phyloP scores from a whole-genome alignment of 352 stramenopile species.

The Globisporangium emineosum region DNA sequence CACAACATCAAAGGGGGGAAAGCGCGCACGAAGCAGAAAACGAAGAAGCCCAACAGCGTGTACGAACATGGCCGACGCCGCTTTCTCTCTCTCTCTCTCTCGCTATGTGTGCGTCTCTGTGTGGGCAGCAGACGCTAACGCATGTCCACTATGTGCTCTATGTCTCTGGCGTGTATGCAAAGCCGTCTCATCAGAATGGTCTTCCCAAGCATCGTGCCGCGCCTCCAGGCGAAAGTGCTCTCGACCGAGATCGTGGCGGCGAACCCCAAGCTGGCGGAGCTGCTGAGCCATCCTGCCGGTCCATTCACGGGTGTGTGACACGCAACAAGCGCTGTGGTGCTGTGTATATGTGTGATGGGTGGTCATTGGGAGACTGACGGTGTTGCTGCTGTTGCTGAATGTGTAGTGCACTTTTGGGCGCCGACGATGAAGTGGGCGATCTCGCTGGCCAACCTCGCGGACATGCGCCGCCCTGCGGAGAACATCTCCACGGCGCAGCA shows the following conservation, averaged over 20 bases:
- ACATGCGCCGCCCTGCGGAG: constrained; percentile 80
- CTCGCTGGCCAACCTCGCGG: constrained; percentile 82
- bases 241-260: constrained; percentile 64
- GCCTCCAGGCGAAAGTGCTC: constrained; percentile 71
- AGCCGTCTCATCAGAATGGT: constrained; percentile 19
- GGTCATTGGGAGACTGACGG: background rate
- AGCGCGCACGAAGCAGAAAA: constrained; percentile 14
- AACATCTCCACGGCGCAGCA: constrained; percentile 85
- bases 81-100: no score
- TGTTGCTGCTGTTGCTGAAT: background rate
- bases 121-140: background rate
- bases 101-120: background rate
- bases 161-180: background rate
- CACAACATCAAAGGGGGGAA: background rate
- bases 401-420: constrained; percentile 85
- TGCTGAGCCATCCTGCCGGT: constrained; percentile 76
- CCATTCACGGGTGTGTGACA: constrained; percentile 72
- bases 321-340: background rate
- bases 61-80: no score
- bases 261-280: constrained; percentile 54
- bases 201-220: constrained; percentile 69
- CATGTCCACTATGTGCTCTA: background rate
- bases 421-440: constrained; percentile 89
- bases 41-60: background rate
- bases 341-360: background rate